These are phyloP conservation scores for Oidium heveae DNA, from an alignment of 2,329 filamentous ascomycete species.

Conservation along the genomic window DNA sequence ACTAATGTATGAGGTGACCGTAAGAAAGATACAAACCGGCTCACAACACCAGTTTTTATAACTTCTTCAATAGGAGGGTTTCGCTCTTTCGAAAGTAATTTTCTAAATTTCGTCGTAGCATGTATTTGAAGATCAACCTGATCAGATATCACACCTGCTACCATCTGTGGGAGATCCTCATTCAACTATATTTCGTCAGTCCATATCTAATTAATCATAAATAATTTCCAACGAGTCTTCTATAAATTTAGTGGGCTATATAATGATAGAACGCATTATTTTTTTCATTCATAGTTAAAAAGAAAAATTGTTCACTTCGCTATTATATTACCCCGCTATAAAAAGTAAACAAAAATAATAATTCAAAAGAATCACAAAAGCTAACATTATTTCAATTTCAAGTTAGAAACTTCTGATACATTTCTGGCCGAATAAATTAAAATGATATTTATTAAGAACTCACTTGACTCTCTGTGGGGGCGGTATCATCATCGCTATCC, in stretches of 20 bases:
- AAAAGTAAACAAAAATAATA: too few species aligned
- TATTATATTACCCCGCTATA: too few species aligned
- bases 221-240: too few species aligned
- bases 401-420: too few species aligned
- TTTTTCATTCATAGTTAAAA: too few species aligned
- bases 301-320: too few species aligned
- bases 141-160: conserved; percentile 90
- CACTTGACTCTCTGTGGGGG: conserved; percentile 92
- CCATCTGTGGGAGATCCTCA: conserved; percentile 96
- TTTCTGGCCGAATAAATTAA: too few species aligned
- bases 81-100: conserved; percentile 92
- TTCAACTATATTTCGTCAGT: conserved; percentile 38
- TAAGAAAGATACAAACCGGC: conserved; percentile 93
- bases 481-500: conserved; percentile 93
- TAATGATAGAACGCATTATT: too few species aligned
- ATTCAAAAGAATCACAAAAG: too few species aligned
- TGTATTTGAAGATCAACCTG: conserved; percentile 95
- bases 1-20: conserved; percentile 93
- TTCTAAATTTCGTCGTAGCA: conserved; percentile 94
- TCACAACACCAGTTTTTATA: conserved; percentile 95
- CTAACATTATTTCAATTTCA: too few species aligned
- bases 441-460: conserved; percentile 12
- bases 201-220: background rate
- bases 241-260: too few species aligned
- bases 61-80: conserved; percentile 98